Conservation (phyloP, 805 yeast genomes). For the Lachancea mirantina region DNA sequence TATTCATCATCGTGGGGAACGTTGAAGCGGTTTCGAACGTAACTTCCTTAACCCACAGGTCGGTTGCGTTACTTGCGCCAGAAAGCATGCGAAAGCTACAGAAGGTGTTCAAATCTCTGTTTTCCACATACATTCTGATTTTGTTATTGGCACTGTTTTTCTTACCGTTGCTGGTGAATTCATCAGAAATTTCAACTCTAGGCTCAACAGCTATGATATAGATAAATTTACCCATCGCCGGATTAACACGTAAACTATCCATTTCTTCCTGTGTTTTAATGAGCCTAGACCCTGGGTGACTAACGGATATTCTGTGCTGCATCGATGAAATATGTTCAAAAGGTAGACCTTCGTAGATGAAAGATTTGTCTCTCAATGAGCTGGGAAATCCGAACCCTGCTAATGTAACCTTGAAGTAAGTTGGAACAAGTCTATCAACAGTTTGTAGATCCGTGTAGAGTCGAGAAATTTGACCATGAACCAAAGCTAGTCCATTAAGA, state of each 20-base stretch:
- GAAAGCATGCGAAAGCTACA: slow-evolving; percentile 64
- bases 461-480: slow-evolving; percentile 58
- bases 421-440: slow-evolving; percentile 66
- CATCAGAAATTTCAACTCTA: slow-evolving; percentile 21
- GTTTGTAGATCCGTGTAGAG: slow-evolving; percentile 61
- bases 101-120: slow-evolving; percentile 64
- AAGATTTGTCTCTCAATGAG: slow-evolving; percentile 65
- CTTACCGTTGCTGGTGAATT: slow-evolving; percentile 41
- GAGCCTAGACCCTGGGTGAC: slow-evolving; percentile 78
- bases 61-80: slow-evolving; percentile 61
- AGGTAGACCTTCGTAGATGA: slow-evolving; percentile 78
- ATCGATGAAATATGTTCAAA: slow-evolving; percentile 83
- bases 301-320: slow-evolving; percentile 62
- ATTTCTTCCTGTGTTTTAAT: slow-evolving; percentile 54
- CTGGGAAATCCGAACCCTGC: slow-evolving; percentile 81
- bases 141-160: slow-evolving; percentile 39
- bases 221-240: slow-evolving; percentile 65
- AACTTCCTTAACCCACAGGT: slow-evolving; percentile 84
- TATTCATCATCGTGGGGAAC: slow-evolving; percentile 84
- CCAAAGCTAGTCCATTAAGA: slow-evolving; percentile 64
- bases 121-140: slow-evolving; percentile 66
- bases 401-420: slow-evolving; percentile 71
- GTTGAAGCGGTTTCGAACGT: slow-evolving; percentile 66
- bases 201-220: slow-evolving; percentile 71
- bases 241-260: slow-evolving; percentile 38